Evolutionary conservation across 257 asterid genomes (phyloP).

Genomic region (Fraxinus cuspidata): DNA sequence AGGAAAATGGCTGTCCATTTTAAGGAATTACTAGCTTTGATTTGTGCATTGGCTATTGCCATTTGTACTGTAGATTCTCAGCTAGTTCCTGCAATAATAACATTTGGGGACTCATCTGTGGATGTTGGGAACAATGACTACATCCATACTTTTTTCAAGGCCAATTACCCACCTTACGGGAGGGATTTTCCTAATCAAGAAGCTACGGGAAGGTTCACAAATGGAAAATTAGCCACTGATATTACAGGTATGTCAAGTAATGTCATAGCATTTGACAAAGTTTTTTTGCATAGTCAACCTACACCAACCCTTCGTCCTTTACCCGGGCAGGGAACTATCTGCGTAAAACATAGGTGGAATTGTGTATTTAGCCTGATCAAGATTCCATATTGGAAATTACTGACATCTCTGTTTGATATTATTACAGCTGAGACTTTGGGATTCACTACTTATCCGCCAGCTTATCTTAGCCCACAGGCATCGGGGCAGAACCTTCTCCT

Average conservation of each 20-base stretch:
- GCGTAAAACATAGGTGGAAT: too few species aligned
- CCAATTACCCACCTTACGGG: slow-evolving; percentile 91
- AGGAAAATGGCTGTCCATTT: background rate
- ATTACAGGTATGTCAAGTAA: slow-evolving; percentile 53
- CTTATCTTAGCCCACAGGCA: slow-evolving; percentile 96
- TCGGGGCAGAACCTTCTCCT: slow-evolving; percentile 73
- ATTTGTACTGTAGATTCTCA: slow-evolving; percentile 42
- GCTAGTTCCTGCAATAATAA: slow-evolving; percentile 77
- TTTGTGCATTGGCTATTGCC: slow-evolving; percentile 36
- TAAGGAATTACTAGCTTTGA: slow-evolving; percentile 26
- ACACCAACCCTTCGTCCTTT: too few species aligned
- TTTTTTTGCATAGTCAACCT: too few species aligned
- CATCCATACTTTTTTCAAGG: slow-evolving; percentile 57
- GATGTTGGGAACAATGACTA: slow-evolving; percentile 89
- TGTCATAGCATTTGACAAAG: background rate
- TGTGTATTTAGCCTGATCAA: too few species aligned
- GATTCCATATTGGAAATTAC: too few species aligned
- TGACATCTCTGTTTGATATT: background rate
- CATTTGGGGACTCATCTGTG: slow-evolving; percentile 79
- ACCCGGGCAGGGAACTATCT: too few species aligned
- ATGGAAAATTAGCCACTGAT: slow-evolving; percentile 92
- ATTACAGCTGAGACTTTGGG: slow-evolving; percentile 83
- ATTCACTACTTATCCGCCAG: slow-evolving; percentile 64
- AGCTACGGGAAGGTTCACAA: slow-evolving; percentile 88
- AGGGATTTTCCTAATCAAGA: slow-evolving; percentile 58